These are phyloP conservation scores for Drechslera avenae DNA, from an alignment of 2,329 filamentous ascomycete genomes.

Conservation along the genomic window DNA sequence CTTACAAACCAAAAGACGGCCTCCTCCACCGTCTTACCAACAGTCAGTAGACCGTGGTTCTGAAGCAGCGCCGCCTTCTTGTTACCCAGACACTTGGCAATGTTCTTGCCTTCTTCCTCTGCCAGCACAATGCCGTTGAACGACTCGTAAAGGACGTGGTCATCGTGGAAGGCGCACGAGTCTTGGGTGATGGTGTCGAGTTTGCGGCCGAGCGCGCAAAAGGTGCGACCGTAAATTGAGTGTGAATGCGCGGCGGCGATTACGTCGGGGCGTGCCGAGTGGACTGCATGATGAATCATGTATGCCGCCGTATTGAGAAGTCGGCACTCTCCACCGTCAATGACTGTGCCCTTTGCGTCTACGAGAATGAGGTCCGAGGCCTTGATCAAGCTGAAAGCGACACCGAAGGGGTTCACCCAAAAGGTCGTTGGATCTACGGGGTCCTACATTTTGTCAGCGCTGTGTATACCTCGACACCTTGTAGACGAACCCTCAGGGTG, in stretches of 20 bases:
- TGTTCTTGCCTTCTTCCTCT: constrained; percentile 59
- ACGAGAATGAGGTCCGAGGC: constrained; percentile 71
- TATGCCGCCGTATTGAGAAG: constrained; percentile 57
- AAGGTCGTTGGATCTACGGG: constrained; percentile 65
- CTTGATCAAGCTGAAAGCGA: constrained; percentile 66
- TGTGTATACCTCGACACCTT: not conserved
- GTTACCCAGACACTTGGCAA: constrained; percentile 54
- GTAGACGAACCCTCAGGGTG: constrained; percentile 56
- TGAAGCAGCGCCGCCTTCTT: constrained; percentile 60
- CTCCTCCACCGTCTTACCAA: constrained; percentile 57
- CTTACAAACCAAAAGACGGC: constrained; percentile 60
- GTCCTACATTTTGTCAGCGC: constrained; percentile 42
- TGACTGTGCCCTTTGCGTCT: constrained; percentile 63
- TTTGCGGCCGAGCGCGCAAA: constrained; percentile 64
- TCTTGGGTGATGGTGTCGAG: constrained; percentile 66
- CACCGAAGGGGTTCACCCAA: constrained; percentile 71
- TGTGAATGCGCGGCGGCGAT: constrained; percentile 64
- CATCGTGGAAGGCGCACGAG: constrained; percentile 59
- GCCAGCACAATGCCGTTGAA: constrained; percentile 61
- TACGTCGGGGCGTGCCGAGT: constrained; percentile 64
- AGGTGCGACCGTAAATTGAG: constrained; percentile 64
- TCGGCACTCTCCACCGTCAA: constrained; percentile 61
- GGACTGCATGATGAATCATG: constrained; percentile 65
- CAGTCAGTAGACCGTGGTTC: constrained; percentile 60
- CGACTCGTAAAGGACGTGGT: constrained; percentile 58